phyloP scores from a whole-genome alignment of 805 yeast species.

The Ogataea pilisensis region DNA sequence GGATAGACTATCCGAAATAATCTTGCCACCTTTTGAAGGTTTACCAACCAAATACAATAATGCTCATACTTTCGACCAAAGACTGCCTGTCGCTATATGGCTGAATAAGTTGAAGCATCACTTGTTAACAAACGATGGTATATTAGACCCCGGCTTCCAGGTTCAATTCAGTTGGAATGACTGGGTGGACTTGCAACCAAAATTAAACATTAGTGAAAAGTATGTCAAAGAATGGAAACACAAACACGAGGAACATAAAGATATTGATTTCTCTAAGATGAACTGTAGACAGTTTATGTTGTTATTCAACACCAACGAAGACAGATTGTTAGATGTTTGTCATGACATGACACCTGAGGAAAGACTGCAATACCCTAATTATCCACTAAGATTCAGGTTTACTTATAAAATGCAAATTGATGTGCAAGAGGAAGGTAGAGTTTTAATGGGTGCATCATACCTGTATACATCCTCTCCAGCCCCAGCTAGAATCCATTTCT shows the following conservation, averaged over 20 bases:
- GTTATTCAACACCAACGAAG: conserved; percentile 11
- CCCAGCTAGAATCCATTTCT: conserved; percentile 28
- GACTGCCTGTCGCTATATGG: conserved; percentile 31
- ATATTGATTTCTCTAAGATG: conserved; percentile 7
- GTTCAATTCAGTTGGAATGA: conserved; percentile 33
- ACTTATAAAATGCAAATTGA: conserved; percentile 14
- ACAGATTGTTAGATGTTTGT: conserved; percentile 6
- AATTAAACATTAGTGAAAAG: conserved; percentile 11
- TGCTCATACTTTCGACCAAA: conserved; percentile 25
- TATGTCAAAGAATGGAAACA: conserved; percentile 9
- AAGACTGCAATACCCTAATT: conserved; percentile 5
- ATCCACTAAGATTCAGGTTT: conserved; percentile 20
- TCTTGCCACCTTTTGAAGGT: conserved; percentile 52
- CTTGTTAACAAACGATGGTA: conserved; percentile 14
- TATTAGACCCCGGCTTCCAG: conserved; percentile 20
- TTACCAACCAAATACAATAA: background rate
- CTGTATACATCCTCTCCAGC: conserved; percentile 25
- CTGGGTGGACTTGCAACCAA: conserved; percentile 26
- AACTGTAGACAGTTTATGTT: conserved; percentile 17
- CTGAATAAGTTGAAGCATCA: conserved; percentile 15
- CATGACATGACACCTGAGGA: conserved; percentile 12
- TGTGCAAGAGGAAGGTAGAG: conserved; percentile 22
- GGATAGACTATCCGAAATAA: conserved; percentile 41
- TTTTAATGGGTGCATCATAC: conserved; percentile 29
- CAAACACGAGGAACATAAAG: conserved; percentile 4